Evolutionary conservation across 1,284 basidiomycete species (phyloP).

Genomic region (Cystobasidium sp.): DNA sequence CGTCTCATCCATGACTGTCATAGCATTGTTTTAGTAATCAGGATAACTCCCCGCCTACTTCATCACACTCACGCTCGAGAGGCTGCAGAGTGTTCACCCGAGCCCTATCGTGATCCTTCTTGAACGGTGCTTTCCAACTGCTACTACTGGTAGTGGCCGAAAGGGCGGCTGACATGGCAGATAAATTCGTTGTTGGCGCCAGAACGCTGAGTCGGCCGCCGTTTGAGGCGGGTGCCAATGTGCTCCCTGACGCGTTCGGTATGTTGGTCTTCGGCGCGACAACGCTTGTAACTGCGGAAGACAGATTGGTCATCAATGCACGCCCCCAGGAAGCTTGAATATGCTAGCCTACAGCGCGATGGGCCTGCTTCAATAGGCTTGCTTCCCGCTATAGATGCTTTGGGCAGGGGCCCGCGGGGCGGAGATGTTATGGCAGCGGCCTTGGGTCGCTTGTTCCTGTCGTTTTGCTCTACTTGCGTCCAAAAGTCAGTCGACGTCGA

Average conservation of each 20-base stretch:
- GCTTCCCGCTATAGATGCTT: background rate
- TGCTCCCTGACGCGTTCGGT: background rate
- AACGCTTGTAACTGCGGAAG: background rate
- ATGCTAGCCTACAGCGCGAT: conserved; percentile 6
- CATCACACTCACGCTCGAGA: conserved; percentile 2
- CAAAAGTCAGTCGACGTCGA: background rate
- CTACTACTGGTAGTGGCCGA: background rate
- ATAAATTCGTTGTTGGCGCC: conserved; percentile 15
- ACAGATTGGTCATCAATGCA: background rate
- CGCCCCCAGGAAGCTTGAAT: background rate
- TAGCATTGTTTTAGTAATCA: background rate
- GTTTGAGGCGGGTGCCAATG: background rate
- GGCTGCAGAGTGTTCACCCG: conserved; percentile 10
- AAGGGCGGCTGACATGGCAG: background rate
- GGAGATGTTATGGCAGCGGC: background rate
- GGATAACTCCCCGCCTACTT: background rate
- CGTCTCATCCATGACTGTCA: background rate
- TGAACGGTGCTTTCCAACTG: conserved; percentile 16
- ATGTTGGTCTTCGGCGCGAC: conserved; percentile 10
- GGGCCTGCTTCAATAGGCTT: background rate
- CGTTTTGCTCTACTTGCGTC: background rate
- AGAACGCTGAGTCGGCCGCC: background rate
- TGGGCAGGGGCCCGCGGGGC: conserved; percentile 9
- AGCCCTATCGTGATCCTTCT: conserved; percentile 19
- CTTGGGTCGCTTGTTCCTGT: background rate